Conservation (phyloP, 352 stramenopile species). For the Phytophthora palmivora region DNA sequence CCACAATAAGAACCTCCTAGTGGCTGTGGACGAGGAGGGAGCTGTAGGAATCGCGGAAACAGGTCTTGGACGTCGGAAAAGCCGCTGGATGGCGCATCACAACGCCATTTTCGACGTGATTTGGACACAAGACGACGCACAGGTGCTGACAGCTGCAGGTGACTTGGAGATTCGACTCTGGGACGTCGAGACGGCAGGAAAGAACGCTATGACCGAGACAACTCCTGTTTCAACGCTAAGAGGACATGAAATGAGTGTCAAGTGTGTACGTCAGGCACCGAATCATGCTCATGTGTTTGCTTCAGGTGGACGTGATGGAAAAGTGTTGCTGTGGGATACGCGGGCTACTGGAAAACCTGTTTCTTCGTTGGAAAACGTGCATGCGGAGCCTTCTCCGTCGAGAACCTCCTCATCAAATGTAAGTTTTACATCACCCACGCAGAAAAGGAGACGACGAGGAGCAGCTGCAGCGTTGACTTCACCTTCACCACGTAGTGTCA, state of each 20-base stretch:
- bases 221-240: slow-evolving; percentile 40
- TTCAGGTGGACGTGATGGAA: slow-evolving; percentile 67
- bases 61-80: slow-evolving; percentile 27
- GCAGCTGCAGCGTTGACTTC: slow-evolving; percentile 22
- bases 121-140: slow-evolving; percentile 57
- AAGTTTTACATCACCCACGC: slow-evolving; percentile 41
- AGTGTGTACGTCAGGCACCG: slow-evolving; percentile 66
- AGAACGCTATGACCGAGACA: slow-evolving; percentile 3
- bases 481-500: slow-evolving; percentile 62
- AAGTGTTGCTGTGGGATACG: slow-evolving; percentile 71
- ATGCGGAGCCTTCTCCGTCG: slow-evolving; percentile 34
- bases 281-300: slow-evolving; percentile 49
- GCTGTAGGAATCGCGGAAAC: slow-evolving; percentile 51
- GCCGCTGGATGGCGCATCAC: slow-evolving; percentile 58
- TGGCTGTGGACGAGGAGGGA: slow-evolving; percentile 67
- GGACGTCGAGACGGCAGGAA: slow-evolving; percentile 52
- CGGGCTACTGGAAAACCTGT: slow-evolving; percentile 38
- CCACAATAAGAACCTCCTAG: slow-evolving; percentile 39
- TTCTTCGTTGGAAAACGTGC: slow-evolving; percentile 42
- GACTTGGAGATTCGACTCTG: slow-evolving; percentile 62
- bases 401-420: slow-evolving; percentile 17
- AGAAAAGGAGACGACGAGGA: slow-evolving; percentile 39
- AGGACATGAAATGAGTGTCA: slow-evolving; percentile 79
- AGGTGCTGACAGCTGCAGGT: slow-evolving; percentile 66
- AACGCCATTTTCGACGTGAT: slow-evolving; percentile 80